These are phyloP conservation scores for Boeremia lycopersici DNA, from an alignment of 2,329 filamentous ascomycete species.

Conservation along the genomic window DNA sequence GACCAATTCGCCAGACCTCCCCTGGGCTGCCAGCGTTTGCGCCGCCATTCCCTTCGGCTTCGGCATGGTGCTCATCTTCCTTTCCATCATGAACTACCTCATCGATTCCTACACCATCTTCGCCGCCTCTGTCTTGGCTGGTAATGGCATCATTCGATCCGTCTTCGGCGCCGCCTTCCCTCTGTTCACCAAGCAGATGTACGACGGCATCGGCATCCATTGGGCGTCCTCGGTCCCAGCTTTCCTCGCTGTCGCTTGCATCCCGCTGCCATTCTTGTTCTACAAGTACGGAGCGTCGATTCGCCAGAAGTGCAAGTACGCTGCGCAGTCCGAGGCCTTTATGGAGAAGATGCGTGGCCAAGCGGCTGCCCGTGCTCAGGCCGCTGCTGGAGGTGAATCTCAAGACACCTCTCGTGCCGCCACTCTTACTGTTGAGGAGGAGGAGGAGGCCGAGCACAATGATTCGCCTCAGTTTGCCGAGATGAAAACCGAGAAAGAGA, in stretches of 20 bases:
- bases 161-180: slow-evolving; percentile 80
- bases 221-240: slow-evolving; percentile 77
- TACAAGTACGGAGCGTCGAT: slow-evolving; percentile 72
- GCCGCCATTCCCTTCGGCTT: slow-evolving; percentile 62
- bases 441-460: slow-evolving; percentile 42
- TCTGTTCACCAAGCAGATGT: slow-evolving; percentile 74
- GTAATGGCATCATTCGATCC: slow-evolving; percentile 80
- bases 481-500: slow-evolving; percentile 48
- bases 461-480: slow-evolving; percentile 42
- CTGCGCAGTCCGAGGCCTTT: slow-evolving; percentile 68
- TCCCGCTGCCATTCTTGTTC: slow-evolving; percentile 78
- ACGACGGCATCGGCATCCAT: slow-evolving; percentile 62
- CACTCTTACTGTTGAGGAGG: slow-evolving; percentile 25
- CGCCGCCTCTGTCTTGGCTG: slow-evolving; percentile 75
- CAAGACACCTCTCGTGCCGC: slow-evolving; percentile 34
- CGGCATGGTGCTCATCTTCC: slow-evolving; percentile 69
- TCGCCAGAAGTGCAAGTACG: slow-evolving; percentile 71
- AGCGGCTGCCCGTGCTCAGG: slow-evolving; percentile 22
- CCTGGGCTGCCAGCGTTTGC: slow-evolving; percentile 62
- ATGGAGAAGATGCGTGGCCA: slow-evolving; percentile 55
- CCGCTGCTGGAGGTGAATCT: slow-evolving; percentile 16
- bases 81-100: slow-evolving; percentile 55
- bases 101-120: slow-evolving; percentile 69
- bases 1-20: slow-evolving; percentile 56
- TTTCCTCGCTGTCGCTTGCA: slow-evolving; percentile 73